phyloP scores from a whole-genome alignment of 2,329 filamentous ascomycete species.

The Chaetomium olivaceum region DNA sequence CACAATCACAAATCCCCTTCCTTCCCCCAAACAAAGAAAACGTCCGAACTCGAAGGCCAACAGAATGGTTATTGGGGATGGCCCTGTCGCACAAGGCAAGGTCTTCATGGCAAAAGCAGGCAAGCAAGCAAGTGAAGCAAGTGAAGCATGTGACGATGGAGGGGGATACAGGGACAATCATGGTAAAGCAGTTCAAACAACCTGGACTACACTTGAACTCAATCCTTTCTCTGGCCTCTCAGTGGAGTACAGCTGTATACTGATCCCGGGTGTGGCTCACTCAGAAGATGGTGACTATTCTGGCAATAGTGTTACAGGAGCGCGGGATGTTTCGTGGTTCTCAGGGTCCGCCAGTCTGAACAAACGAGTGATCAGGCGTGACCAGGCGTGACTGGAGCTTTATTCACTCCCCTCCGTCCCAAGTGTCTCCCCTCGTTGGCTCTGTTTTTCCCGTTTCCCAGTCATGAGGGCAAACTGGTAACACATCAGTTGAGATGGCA shows the following conservation, averaged over 20 bases:
- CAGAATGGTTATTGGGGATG: background rate
- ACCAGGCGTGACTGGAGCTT: background rate
- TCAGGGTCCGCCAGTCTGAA: background rate
- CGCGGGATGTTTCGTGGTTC: background rate
- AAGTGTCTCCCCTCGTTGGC: background rate
- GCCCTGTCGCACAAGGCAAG: background rate
- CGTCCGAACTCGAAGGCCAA: background rate
- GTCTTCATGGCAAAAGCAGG: background rate
- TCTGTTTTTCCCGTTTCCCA: background rate
- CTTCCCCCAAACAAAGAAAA: background rate
- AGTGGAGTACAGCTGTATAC: background rate
- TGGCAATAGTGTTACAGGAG: background rate
- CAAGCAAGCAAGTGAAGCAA: background rate
- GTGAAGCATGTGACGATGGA: background rate
- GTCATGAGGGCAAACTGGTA: slow-evolving; percentile 4
- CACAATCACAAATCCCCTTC: background rate
- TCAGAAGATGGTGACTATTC: background rate
- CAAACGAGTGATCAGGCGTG: background rate
- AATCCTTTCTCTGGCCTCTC: background rate
- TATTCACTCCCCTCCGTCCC: background rate
- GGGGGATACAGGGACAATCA: background rate
- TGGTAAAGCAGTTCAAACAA: background rate
- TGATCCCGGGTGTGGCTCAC: background rate
- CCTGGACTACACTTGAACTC: background rate
- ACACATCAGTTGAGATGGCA: slow-evolving; percentile 5